Conservation (phyloP, 2,329 filamentous ascomycete genomes). For the Helminthosporium solani region DNA sequence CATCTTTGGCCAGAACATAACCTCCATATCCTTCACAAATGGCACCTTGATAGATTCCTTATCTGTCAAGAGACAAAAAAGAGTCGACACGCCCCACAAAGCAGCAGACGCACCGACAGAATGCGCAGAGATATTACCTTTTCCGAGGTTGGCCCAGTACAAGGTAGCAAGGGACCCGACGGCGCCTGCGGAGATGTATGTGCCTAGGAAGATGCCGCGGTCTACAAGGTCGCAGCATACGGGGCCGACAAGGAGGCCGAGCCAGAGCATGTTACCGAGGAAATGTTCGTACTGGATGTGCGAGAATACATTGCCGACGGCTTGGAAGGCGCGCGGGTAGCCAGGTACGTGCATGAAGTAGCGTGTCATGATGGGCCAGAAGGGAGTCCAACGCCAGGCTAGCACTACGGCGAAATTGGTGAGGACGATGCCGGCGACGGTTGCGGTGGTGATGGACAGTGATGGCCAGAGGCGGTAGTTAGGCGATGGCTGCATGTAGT, state of each 20-base stretch:
- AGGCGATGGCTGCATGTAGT: slow-evolving; percentile 34
- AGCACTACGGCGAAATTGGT: slow-evolving; percentile 59
- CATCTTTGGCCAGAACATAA: slow-evolving; percentile 34
- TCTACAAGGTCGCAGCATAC: slow-evolving; percentile 38
- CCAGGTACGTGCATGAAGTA: slow-evolving; percentile 52
- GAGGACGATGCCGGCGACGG: slow-evolving; percentile 62
- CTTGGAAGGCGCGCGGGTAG: slow-evolving; percentile 61
- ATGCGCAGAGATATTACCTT: slow-evolving; percentile 28
- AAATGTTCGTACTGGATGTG: slow-evolving; percentile 64
- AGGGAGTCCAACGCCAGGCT: slow-evolving; percentile 63
- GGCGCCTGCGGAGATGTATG: slow-evolving; percentile 38
- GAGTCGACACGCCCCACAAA: slow-evolving; percentile 33
- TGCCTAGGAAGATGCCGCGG: slow-evolving; percentile 37
- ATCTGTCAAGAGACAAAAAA: slow-evolving; percentile 36
- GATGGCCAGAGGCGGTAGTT: slow-evolving; percentile 37
- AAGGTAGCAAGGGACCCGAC: slow-evolving; percentile 31
- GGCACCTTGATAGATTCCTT: slow-evolving; percentile 35
- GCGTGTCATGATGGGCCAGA: slow-evolving; percentile 67
- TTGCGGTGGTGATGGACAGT: slow-evolving; percentile 36
- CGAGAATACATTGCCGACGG: slow-evolving; percentile 68
- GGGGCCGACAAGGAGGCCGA: slow-evolving; percentile 68
- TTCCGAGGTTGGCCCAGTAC: slow-evolving; percentile 38
- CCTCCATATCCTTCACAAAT: slow-evolving; percentile 26
- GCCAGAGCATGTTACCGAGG: slow-evolving; percentile 61
- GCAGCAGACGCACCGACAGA: slow-evolving; percentile 37